Evolutionary conservation across 192 early-diverging fungal genomes (phyloP).

Genomic region (Geranomyces variabilis): DNA sequence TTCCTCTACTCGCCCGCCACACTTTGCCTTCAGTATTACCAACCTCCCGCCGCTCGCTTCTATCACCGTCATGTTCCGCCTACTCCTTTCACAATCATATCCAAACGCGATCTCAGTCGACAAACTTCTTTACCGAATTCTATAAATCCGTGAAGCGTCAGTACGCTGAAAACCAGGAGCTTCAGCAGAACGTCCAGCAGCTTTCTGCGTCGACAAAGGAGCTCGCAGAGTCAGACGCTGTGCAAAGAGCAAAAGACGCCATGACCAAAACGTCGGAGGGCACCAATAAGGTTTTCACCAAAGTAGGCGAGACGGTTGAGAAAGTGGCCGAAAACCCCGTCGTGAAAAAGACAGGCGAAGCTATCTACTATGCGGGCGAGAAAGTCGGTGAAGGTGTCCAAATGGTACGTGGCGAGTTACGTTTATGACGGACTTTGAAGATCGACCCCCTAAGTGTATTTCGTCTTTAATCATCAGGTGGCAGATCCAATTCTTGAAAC

Average conservation of each 20-base stretch:
- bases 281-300: slow-evolving; percentile 60
- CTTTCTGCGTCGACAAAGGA: slow-evolving; percentile 81
- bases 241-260: slow-evolving; percentile 80
- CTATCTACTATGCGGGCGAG: slow-evolving; percentile 46
- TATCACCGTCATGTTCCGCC: no score
- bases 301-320: slow-evolving; percentile 64
- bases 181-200: slow-evolving; percentile 89
- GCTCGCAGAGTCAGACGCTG: slow-evolving; percentile 81
- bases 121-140: slow-evolving; percentile 75
- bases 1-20: no score
- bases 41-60: no score
- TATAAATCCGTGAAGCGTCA: slow-evolving; percentile 89
- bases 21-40: no score
- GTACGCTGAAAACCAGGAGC: slow-evolving; percentile 91
- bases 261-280: slow-evolving; percentile 38
- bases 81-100: neutral
- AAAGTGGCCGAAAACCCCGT: slow-evolving; percentile 55
- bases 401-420: slow-evolving; percentile 33
- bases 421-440: neutral
- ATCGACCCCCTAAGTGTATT: neutral
- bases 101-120: neutral
- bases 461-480: slow-evolving; percentile 43
- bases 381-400: slow-evolving; percentile 42
- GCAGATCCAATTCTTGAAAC: slow-evolving; percentile 61
- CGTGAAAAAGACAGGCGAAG: slow-evolving; percentile 79